Base-by-base conservation (phyloP, 2,329 filamentous ascomycete genomes). In the Rutstroemia sp. region DNA sequence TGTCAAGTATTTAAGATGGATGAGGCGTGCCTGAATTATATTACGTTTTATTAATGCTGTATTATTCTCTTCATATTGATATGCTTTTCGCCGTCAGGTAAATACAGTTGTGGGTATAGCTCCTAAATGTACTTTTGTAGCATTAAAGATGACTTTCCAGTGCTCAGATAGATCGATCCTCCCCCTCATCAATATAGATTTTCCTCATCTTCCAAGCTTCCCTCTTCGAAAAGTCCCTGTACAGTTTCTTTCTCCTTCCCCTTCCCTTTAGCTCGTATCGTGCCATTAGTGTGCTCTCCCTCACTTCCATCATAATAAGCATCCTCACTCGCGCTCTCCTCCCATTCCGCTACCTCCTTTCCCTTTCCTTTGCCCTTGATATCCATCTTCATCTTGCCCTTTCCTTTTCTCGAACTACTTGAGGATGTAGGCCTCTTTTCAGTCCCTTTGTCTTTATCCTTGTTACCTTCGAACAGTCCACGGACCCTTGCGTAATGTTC, bases 401-500 rank as follows among this genome's bases (percentile, higher is more conserved):
- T 67, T 3, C 62, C 60, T 23, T 63, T 65, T 7, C 60, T 60
- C 14, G 60, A 62, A 7, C 60, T 56, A 9, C 39, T 52, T 37
- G 54, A 56, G 10, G 48, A 56, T 12, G 30, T 47, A 5, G 48
- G 48, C 23, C 48, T 52, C 19, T 30, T 50, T 17, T n/a, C 25
- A 6, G n/a, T 34, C 7, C 1, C 50, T 38, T 46, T 57, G 16
- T 65, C 63, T 54, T 70, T 74, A 48, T 73, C 73, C 1, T 71
- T 69, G 5, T 70, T 73, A 9, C 86, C 86, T 68, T 99, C 94
- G 67, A 99, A 99, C 17, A 83, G 81, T 17, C 80, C 83, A 41
- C 94, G 78, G 5, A 99, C 92, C 0, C 81, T 76, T 68, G 96
- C 89, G 65, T 97, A 99, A 69, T 99, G 94, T 48, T 87, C 81